phyloP scores from a whole-genome alignment of 352 stramenopile genomes.

The Peronospora farinosa region DNA sequence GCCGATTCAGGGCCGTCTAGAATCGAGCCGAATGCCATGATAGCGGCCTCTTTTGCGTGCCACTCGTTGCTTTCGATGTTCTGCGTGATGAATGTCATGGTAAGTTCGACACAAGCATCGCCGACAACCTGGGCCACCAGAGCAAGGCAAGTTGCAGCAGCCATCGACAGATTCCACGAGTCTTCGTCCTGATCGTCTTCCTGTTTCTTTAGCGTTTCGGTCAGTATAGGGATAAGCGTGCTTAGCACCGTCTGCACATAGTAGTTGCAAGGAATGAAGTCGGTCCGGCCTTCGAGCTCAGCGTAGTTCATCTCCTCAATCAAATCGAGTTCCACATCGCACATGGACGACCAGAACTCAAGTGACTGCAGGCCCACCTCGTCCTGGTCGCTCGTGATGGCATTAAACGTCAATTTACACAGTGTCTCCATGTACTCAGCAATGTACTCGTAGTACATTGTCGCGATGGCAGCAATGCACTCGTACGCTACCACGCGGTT shows the following conservation, averaged over 20 bases:
- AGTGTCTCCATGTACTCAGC: conserved; percentile 93
- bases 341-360: conserved; percentile 98
- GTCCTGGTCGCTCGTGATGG: conserved; percentile 89
- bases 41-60: conserved; percentile 92
- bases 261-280: conserved; percentile 69
- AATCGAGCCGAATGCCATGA: conserved; percentile 96
- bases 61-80: conserved; percentile 94
- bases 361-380: conserved; percentile 93
- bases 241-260: conserved; percentile 87
- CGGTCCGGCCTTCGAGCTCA: conserved; percentile 42
- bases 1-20: conserved; percentile 89
- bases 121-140: conserved; percentile 91
- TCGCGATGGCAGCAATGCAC: conserved; percentile 91
- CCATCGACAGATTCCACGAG: conserved; percentile 92
- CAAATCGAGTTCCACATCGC: conserved; percentile 92
- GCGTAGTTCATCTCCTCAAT: conserved; percentile 89
- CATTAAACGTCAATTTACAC: conserved; percentile 93
- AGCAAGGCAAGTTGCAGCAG: conserved; percentile 89
- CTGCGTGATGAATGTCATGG: conserved; percentile 92
- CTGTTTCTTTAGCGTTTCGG: conserved; percentile 92
- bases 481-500: conserved; percentile 91
- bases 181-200: conserved; percentile 93
- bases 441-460: conserved; percentile 96
- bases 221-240: conserved; percentile 89
- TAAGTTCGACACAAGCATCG: conserved; percentile 85